phyloP scores from a whole-genome alignment of 768 basidiomycete genomes.

The Phylloporus sp. region DNA sequence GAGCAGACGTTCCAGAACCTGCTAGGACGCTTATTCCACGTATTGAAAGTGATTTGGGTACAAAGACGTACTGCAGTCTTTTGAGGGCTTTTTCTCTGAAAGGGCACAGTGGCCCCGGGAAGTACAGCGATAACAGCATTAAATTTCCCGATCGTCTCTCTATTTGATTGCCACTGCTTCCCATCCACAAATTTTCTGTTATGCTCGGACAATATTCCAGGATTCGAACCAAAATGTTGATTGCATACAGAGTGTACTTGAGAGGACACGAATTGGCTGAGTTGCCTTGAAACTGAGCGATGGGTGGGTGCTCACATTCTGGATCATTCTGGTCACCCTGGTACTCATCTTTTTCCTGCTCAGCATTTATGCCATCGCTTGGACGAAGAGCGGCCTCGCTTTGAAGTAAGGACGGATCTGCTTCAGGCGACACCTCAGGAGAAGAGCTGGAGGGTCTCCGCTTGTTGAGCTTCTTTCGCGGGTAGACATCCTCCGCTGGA shows the following conservation, averaged over 20 bases:
- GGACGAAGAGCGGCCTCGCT: slow-evolving; percentile 5
- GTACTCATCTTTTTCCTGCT: slow-evolving; percentile 24
- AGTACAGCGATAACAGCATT: slow-evolving; percentile 42
- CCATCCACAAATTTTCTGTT: slow-evolving; percentile 52
- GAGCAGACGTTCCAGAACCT: slow-evolving; percentile 59
- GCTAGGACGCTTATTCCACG: not conserved
- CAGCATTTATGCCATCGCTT: slow-evolving; percentile 26
- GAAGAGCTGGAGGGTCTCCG: slow-evolving; percentile 41
- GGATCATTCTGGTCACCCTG: slow-evolving; percentile 30
- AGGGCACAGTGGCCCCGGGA: slow-evolving; percentile 38
- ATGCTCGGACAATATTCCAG: slow-evolving; percentile 46
- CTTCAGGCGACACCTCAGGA: slow-evolving; percentile 13
- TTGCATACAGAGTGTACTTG: slow-evolving; percentile 53
- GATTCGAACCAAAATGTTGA: slow-evolving; percentile 64
- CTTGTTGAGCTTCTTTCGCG: slow-evolving; percentile 67
- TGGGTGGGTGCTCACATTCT: slow-evolving; percentile 9
- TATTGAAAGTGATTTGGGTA: not conserved
- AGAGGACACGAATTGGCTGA: not conserved
- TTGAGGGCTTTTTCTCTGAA: slow-evolving; percentile 24
- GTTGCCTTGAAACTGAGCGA: not conserved
- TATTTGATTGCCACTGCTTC: slow-evolving; percentile 51
- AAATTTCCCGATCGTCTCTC: slow-evolving; percentile 52
- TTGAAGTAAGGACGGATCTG: slow-evolving; percentile 2
- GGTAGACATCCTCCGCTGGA: slow-evolving; percentile 39
- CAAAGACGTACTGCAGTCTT: slow-evolving; percentile 20